Base-by-base conservation (phyloP, 257 asterid species). In the Scutellaria galericulata region DNA sequence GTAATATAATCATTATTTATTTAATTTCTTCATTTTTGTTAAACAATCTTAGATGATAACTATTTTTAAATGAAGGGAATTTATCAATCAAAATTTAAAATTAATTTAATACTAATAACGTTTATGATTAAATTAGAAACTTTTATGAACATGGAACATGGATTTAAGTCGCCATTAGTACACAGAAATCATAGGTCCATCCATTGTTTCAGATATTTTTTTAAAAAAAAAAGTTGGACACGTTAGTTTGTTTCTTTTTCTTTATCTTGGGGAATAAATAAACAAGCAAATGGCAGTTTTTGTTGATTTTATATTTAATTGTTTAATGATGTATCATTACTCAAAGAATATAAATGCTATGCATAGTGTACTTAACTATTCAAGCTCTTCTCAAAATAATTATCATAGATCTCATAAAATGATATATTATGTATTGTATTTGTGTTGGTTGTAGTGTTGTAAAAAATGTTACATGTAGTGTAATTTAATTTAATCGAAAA, bases 201-300 rank as follows among this genome's bases (percentile, higher is more conserved):
- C 90, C 90, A 79, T 64, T 14, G 93, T 73, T 81, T 85, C 57
- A 46, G 77, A 68, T 7, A 9, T 75, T 44, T 2, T n/a, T n/a
- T 18, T 18, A 18, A 27, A 27, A 27, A 31, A 37, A n/a, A 68
- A 66, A 56, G 5, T 64, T 64, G 67, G 68, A 75, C 37, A 44
- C 6, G 59, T 37, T 18, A 9, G 6, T 18, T 45, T 13, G 5
- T 4, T 63, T 9, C 22, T 6, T 7, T 15, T 20, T 8, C 7
- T 66, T 4, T 66, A 2, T 39, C 44, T 59, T 3, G 56, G 14
- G 1, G 31, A 58, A 13, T 64, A 12, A 9, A 56, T 41, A 47
- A 53, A 24, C 15, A 45, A 14, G 53, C 39, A 55, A 20, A 41
- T 27, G 47, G 12, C 56, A 56, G 42, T 50, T 44, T 41, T 24